Percentiles rank a stretch among this genome's conserved stretches.
These are phyloP conservation scores for Glycine tomentella DNA, from an alignment of 306 rosid genomes.

Conservation along the genomic window DNA sequence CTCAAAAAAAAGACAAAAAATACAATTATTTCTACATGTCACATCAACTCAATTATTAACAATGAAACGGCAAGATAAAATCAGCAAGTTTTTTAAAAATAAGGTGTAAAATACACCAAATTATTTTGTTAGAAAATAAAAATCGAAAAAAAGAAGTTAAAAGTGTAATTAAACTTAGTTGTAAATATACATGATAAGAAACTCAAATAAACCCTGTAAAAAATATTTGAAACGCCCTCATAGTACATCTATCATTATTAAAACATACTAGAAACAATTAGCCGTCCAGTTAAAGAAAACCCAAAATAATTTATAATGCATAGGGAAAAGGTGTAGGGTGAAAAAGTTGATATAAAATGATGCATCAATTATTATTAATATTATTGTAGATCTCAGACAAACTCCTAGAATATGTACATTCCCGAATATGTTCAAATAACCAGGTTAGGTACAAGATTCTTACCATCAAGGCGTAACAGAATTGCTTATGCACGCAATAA, in stretches of 20 bases:
- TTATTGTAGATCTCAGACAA: slow-evolving; percentile 3
- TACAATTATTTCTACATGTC: too few species aligned
- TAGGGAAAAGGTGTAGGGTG: too few species aligned
- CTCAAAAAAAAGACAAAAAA: not conserved
- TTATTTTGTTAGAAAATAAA: too few species aligned
- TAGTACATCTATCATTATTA: not conserved
- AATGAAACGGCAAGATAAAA: too few species aligned
- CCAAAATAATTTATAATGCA: too few species aligned
- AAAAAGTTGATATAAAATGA: not conserved
- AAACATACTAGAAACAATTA: not conserved
- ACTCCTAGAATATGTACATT: slow-evolving; percentile 35
- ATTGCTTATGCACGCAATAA: not conserved
- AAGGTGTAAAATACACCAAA: too few species aligned
- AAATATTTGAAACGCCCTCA: not conserved
- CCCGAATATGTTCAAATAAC: not conserved
- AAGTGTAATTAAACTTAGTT: too few species aligned
- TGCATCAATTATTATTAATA: not conserved
- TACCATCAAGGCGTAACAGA: too few species aligned
- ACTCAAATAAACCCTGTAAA: not conserved
- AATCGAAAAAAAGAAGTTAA: not conserved
- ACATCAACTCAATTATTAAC: not conserved
- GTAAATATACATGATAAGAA: not conserved
- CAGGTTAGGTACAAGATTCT: too few species aligned
- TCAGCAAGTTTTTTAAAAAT: too few species aligned
- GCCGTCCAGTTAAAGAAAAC: too few species aligned